Conservation (phyloP, 148 eudicot genomes). For the Pharnaceum exiguum region DNA sequence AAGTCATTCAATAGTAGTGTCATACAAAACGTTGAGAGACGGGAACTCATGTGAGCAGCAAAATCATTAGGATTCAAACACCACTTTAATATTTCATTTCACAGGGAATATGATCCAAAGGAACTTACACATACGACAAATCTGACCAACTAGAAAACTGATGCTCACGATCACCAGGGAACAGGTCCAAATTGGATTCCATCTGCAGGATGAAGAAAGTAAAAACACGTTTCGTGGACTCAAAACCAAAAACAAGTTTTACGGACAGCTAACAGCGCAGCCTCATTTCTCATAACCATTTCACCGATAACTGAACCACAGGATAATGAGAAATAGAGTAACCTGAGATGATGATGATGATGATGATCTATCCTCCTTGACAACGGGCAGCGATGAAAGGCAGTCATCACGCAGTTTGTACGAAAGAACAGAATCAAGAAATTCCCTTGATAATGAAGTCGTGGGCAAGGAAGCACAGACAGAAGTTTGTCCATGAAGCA, state of each 20-base stretch:
- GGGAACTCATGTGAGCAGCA: background rate
- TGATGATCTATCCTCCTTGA: constrained; percentile 42
- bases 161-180: constrained; percentile 37
- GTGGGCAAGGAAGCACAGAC: constrained; percentile 31
- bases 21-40: background rate
- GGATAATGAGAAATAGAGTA: constrained; percentile 13
- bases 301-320: background rate
- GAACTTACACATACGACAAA: constrained; percentile 65
- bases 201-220: constrained; percentile 3
- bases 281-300: too few species aligned
- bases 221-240: background rate
- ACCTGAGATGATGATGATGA: too few species aligned
- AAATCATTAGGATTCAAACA: background rate
- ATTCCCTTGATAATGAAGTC: constrained; percentile 44
- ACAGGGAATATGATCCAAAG: constrained; percentile 3
- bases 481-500: constrained; percentile 57
- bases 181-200: constrained; percentile 40
- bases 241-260: background rate
- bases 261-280: background rate
- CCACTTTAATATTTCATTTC: too few species aligned
- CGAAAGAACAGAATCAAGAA: constrained; percentile 57
- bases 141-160: constrained; percentile 54
- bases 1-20: background rate
- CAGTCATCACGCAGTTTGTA: constrained; percentile 60
- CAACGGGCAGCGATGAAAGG: constrained; percentile 34